Percentiles rank a stretch among this genome's conserved stretches.
phyloP scores from a whole-genome alignment of 768 basidiomycete species.

The Zangia roseola region DNA sequence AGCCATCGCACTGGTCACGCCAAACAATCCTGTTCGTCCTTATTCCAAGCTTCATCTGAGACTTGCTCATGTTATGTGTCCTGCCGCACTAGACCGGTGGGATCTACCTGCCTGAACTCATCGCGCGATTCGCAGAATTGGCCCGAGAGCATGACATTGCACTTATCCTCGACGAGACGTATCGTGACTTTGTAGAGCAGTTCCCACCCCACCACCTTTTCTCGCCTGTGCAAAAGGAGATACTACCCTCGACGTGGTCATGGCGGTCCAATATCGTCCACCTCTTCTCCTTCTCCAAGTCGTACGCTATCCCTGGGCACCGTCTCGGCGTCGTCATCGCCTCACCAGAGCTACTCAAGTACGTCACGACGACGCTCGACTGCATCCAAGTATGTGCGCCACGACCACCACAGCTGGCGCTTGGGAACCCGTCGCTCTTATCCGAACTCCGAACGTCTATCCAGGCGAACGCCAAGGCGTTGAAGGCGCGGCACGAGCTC shows the following conservation, averaged over 20 bases:
- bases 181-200: slow-evolving; percentile 71
- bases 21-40: slow-evolving; percentile 66
- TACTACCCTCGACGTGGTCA: slow-evolving; percentile 20
- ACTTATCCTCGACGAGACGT: slow-evolving; percentile 85
- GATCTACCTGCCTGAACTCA: slow-evolving; percentile 54
- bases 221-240: slow-evolving; percentile 16
- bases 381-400: slow-evolving; percentile 81
- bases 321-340: slow-evolving; percentile 73
- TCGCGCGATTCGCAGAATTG: slow-evolving; percentile 59
- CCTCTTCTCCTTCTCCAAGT: slow-evolving; percentile 80
- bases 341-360: slow-evolving; percentile 48
- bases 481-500: slow-evolving; percentile 52
- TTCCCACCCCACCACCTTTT: slow-evolving; percentile 59
- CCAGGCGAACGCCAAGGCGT: slow-evolving; percentile 43
- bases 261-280: slow-evolving; percentile 68
- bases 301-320: slow-evolving; percentile 79
- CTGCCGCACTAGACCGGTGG: slow-evolving; percentile 59
- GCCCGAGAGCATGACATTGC: slow-evolving; percentile 55
- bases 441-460: slow-evolving; percentile 53
- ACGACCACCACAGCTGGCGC: slow-evolving; percentile 66
- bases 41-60: background rate
- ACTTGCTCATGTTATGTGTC: background rate
- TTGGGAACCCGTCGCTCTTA: slow-evolving; percentile 51
- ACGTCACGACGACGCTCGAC: slow-evolving; percentile 64
- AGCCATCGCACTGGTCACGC: slow-evolving; percentile 74